phyloP scores from a whole-genome alignment of 345 rosid species.

The Camelina sativa region DNA sequence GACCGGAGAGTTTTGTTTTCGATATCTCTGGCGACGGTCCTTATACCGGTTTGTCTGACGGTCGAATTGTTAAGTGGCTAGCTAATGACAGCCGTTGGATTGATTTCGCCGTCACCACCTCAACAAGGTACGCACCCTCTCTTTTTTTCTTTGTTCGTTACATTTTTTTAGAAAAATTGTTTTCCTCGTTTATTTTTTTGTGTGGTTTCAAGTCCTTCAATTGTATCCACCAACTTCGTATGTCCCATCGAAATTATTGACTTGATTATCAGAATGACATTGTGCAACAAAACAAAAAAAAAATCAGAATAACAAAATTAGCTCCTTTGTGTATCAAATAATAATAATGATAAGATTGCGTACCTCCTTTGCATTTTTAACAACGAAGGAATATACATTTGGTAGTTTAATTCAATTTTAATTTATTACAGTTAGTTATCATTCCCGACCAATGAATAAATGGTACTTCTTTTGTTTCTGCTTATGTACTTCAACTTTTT shows the following conservation, averaged over 20 bases:
- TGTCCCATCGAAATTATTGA: conserved; percentile 22
- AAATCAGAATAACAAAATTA: not conserved
- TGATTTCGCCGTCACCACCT: conserved; percentile 66
- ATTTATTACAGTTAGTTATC: not conserved
- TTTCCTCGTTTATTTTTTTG: not conserved
- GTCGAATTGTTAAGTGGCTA: conserved; percentile 68
- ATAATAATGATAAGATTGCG: not conserved
- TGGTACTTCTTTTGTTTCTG: conserved; percentile 30
- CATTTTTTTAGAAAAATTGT: not conserved
- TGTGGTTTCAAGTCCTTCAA: conserved; percentile 26
- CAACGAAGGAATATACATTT: not conserved
- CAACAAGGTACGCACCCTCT: conserved; percentile 49
- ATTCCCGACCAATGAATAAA: not conserved
- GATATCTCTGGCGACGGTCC: conserved; percentile 63
- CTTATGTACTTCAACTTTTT: conserved; percentile 31
- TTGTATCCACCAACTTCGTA: conserved; percentile 24
- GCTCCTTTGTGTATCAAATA: not conserved
- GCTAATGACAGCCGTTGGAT: conserved; percentile 55
- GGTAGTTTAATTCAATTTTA: not conserved
- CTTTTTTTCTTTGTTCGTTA: not conserved
- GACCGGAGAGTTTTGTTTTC: conserved; percentile 71
- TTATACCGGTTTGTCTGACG: conserved; percentile 71
- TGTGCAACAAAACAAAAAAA: no score
- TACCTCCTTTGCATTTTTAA: not conserved
- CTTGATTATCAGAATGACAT: not conserved